phyloP scores from a whole-genome alignment of 192 early-diverging fungal species.

The Podila epigama region DNA sequence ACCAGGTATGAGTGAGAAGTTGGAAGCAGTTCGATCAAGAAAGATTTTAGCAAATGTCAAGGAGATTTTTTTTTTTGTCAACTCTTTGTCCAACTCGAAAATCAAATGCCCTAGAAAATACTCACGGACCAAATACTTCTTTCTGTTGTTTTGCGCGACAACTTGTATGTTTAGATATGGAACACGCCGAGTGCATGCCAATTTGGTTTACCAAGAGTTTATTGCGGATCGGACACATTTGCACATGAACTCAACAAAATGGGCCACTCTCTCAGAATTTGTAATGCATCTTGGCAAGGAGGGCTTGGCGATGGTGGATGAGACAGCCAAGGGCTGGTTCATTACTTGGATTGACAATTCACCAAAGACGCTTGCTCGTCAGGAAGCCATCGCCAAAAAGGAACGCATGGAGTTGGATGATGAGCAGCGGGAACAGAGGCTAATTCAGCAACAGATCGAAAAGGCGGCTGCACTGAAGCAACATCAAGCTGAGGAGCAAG shows the following conservation, averaged over 20 bases:
- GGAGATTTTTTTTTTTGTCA: not conserved
- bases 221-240: conserved; percentile 90
- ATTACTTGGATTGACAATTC: conserved; percentile 92
- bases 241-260: conserved; percentile 96
- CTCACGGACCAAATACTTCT: too few species aligned
- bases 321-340: conserved; percentile 90
- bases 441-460: conserved; percentile 87
- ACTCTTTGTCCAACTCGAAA: too few species aligned
- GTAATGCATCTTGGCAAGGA: conserved; percentile 84
- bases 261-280: conserved; percentile 92
- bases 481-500: conserved; percentile 9
- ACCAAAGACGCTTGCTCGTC: conserved; percentile 84
- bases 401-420: conserved; percentile 85
- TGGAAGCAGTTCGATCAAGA: too few species aligned
- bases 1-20: conserved; percentile 54
- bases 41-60: too few species aligned
- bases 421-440: conserved; percentile 81
- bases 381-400: conserved; percentile 80
- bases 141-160: too few species aligned
- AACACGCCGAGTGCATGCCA: conserved; percentile 86
- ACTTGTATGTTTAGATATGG: conserved; percentile 69
- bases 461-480: conserved; percentile 55
- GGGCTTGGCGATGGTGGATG: conserved; percentile 86
- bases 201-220: conserved; percentile 97
- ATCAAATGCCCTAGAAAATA: too few species aligned